phyloP scores from a whole-genome alignment of 2,329 filamentous ascomycete genomes.

The Aciculosporium take region DNA sequence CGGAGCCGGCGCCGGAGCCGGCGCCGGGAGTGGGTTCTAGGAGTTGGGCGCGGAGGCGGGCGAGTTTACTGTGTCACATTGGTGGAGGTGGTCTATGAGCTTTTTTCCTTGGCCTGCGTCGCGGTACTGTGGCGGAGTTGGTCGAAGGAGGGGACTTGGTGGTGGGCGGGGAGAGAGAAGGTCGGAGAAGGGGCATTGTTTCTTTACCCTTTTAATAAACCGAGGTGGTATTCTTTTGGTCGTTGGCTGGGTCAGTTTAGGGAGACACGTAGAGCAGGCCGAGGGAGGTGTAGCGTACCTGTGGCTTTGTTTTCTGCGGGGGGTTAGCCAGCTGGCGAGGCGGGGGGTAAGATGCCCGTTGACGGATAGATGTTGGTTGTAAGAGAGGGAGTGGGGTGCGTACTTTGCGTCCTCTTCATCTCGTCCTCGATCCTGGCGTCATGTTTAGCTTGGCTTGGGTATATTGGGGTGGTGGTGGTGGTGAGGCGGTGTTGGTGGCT shows the following conservation, averaged over 20 bases:
- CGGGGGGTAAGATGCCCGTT: no score
- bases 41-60: conserved; percentile 82
- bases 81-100: no score
- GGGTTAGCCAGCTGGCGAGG: no score
- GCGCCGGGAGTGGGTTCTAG: conserved; percentile 76
- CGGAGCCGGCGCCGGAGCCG: conserved; percentile 62
- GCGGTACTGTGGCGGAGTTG: no score
- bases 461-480: conserved; percentile 2
- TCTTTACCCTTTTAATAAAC: conserved; percentile 89
- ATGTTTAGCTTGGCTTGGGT: conserved; percentile 10
- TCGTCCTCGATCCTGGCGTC: conserved; percentile 88
- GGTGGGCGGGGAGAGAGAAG: no score
- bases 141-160: neutral
- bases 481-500: neutral
- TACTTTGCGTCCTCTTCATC: conserved; percentile 98
- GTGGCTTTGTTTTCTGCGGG: conserved; percentile 90
- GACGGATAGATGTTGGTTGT: neutral
- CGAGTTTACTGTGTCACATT: conserved; percentile 96
- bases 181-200: no score
- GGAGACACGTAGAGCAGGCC: neutral
- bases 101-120: no score
- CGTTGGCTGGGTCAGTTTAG: conserved; percentile 7
- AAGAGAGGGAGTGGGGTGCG: conserved; percentile 16
- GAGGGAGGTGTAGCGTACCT: conserved; percentile 41
- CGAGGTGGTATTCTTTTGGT: conserved; percentile 80